Percentiles rank a stretch among this genome's conserved stretches.
Evolutionary conservation across 148 eudicot genomes (phyloP).

Genomic region (Heliosperma pusillum): DNA sequence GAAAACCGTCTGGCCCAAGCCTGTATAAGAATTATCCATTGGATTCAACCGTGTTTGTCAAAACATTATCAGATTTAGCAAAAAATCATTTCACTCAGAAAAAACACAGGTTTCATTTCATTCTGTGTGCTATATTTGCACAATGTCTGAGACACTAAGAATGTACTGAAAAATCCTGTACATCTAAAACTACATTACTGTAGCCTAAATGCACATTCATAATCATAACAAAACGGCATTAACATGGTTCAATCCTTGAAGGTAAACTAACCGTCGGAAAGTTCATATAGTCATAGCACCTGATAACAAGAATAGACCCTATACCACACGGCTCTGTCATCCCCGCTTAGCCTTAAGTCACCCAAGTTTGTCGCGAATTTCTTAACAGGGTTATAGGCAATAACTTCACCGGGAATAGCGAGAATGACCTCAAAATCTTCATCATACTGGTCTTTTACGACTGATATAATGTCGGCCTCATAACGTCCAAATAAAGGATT

Average conservation of each 20-base stretch:
- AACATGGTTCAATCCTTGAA: background rate
- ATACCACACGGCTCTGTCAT: slow-evolving; percentile 26
- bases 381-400: slow-evolving; percentile 17
- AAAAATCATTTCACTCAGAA: background rate
- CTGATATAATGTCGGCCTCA: slow-evolving; percentile 25
- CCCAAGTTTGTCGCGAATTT: slow-evolving; percentile 19
- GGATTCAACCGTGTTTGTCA: no score
- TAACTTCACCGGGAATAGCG: slow-evolving; percentile 28
- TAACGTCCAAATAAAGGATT: slow-evolving; percentile 22
- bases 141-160: background rate
- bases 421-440: slow-evolving; percentile 23
- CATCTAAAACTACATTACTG: no score
- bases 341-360: slow-evolving; percentile 8
- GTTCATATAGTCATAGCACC: slow-evolving; percentile 7
- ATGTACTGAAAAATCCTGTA: no score
- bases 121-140: background rate
- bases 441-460: slow-evolving; percentile 6
- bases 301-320: slow-evolving; percentile 19
- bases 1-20: background rate
- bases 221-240: background rate
- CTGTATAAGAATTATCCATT: no score
- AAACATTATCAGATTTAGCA: background rate
- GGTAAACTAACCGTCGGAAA: background rate
- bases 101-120: background rate
- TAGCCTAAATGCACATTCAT: no score